These are phyloP conservation scores for Coniophora puteana DNA, from an alignment of 1,284 basidiomycete species.

Conservation along the genomic window DNA sequence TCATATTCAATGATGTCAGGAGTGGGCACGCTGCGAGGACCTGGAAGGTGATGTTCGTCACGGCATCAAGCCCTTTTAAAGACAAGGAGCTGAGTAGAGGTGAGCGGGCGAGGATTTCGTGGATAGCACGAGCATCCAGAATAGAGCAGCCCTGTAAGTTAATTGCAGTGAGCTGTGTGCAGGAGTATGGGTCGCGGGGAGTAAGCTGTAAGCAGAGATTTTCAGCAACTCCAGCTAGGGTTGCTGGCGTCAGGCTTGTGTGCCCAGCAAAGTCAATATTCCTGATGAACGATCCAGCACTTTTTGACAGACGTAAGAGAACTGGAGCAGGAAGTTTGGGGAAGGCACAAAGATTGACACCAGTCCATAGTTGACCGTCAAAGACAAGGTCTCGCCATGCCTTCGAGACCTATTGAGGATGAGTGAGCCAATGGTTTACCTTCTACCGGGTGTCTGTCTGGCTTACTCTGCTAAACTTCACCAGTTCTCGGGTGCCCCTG, in stretches of 20 bases:
- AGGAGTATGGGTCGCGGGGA: constrained; percentile 31
- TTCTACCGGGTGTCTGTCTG: constrained; percentile 17
- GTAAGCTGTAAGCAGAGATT: constrained; percentile 44
- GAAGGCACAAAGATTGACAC: constrained; percentile 60
- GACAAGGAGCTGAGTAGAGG: constrained; percentile 58
- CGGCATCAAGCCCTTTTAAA: constrained; percentile 65
- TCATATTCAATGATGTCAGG: constrained; percentile 67
- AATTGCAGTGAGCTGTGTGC: constrained; percentile 65
- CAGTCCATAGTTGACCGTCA: constrained; percentile 85
- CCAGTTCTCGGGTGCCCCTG: constrained; percentile 71
- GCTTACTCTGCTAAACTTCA: constrained; percentile 77
- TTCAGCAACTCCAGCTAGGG: constrained; percentile 49
- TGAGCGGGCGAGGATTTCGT: constrained; percentile 67
- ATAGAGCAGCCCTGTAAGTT: constrained; percentile 74
- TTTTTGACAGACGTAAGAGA: constrained; percentile 45
- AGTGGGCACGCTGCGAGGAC: constrained; percentile 56
- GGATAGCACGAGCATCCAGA: constrained; percentile 63
- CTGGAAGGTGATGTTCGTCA: constrained; percentile 71
- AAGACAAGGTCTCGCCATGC: constrained; percentile 76
- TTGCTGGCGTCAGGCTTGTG: constrained; percentile 44
- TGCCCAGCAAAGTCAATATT: constrained; percentile 68
- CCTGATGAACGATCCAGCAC: constrained; percentile 65
- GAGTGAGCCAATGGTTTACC: constrained; percentile 11
- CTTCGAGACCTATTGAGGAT: constrained; percentile 66
- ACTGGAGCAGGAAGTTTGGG: constrained; percentile 48